Conservation (phyloP, 1,139 yeast genomes). For the Zygosaccharomyces pseudobailii region DNA sequence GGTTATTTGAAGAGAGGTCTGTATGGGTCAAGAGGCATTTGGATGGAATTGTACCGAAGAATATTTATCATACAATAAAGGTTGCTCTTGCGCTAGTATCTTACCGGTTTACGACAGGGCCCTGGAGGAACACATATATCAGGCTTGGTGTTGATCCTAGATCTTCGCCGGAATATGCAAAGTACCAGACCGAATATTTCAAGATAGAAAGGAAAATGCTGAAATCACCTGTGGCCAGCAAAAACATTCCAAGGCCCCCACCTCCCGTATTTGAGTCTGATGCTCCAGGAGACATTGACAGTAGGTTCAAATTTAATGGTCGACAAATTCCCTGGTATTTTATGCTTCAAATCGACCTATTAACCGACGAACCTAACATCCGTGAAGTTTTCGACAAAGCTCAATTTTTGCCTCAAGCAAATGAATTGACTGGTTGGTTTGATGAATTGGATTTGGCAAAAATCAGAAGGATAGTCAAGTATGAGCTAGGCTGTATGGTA, state of each 20-base stretch:
- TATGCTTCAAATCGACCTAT: conserved; percentile 77
- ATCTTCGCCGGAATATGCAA: conserved; percentile 48
- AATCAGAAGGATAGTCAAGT: conserved; percentile 64
- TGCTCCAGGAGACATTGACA: conserved; percentile 31
- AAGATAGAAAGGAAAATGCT: conserved; percentile 34
- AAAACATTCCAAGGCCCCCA: conserved; percentile 35
- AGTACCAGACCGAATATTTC: conserved; percentile 82
- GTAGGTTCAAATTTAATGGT: conserved; percentile 69
- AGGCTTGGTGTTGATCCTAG: conserved; percentile 77
- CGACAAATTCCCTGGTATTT: conserved; percentile 60
- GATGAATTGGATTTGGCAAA: conserved; percentile 56
- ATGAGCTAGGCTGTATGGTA: conserved; percentile 60
- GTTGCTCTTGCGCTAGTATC: conserved; percentile 81
- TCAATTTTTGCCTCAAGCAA: conserved; percentile 39
- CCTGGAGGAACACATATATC: conserved; percentile 90
- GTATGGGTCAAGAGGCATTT: conserved; percentile 83
- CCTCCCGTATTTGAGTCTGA: conserved; percentile 33
- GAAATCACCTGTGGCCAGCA: conserved; percentile 39
- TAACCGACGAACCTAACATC: conserved; percentile 60
- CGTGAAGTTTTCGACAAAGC: conserved; percentile 43
- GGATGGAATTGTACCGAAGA: conserved; percentile 51
- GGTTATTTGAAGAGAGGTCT: conserved; percentile 65
- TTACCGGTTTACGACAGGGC: conserved; percentile 80
- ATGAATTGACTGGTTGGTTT: conserved; percentile 73
- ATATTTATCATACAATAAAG: conserved; percentile 51